Evolutionary conservation across 1,284 basidiomycete genomes (phyloP).

Genomic region (Trametes versicolor): DNA sequence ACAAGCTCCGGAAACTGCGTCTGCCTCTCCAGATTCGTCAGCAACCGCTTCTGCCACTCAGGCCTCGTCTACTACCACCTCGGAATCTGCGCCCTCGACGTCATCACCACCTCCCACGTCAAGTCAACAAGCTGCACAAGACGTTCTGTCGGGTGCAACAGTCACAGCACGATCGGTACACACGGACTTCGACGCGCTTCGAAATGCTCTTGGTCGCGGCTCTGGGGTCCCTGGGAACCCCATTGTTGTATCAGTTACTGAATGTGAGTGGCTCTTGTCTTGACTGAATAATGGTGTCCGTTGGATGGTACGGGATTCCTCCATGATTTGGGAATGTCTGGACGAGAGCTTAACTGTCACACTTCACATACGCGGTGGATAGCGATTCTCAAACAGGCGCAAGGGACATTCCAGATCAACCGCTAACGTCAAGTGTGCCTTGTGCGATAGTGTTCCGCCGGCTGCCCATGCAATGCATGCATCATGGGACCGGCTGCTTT

Average conservation of each 20-base stretch:
- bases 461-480: too few species aligned
- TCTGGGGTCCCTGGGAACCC: slow-evolving; percentile 62
- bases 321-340: not conserved
- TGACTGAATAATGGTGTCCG: not conserved
- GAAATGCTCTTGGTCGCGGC: slow-evolving; percentile 51
- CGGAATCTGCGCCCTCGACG: slow-evolving; percentile 27
- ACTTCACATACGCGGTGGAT: not conserved
- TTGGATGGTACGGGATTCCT: too few species aligned
- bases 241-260: slow-evolving; percentile 82
- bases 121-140: slow-evolving; percentile 67
- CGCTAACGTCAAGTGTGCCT: not conserved
- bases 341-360: not conserved
- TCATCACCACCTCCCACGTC: slow-evolving; percentile 34
- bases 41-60: slow-evolving; percentile 18
- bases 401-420: too few species aligned
- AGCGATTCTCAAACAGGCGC: not conserved
- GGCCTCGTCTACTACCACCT: slow-evolving; percentile 22
- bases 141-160: slow-evolving; percentile 55
- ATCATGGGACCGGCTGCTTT: too few species aligned
- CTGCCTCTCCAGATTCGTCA: slow-evolving; percentile 15
- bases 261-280: slow-evolving; percentile 60
- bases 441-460: not conserved
- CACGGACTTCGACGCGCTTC: slow-evolving; percentile 53
- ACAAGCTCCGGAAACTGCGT: slow-evolving; percentile 29
- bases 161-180: slow-evolving; percentile 38